Percentiles rank a stretch among this genome's conserved stretches.
phyloP scores from a whole-genome alignment of 2,329 filamentous ascomycete species.

The Pyricularia pennisetigena region DNA sequence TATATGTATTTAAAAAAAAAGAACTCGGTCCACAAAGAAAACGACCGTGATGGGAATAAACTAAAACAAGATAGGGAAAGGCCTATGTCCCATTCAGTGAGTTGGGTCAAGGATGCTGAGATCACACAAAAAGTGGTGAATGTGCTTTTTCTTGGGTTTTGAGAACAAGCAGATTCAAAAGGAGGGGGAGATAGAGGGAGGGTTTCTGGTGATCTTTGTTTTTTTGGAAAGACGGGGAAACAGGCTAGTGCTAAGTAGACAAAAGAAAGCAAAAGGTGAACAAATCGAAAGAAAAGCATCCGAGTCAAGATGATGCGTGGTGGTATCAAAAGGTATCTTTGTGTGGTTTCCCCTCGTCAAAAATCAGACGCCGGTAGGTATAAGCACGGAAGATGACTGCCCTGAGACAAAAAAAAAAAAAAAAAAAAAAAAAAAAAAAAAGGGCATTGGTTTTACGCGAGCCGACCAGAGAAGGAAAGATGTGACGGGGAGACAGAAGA shows the following conservation, averaged over 20 bases:
- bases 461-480: background rate
- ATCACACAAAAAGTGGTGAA: background rate
- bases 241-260: background rate
- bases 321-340: background rate
- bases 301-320: background rate
- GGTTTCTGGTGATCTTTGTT: background rate
- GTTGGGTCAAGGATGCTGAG: background rate
- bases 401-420: background rate
- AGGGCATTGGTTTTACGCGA: background rate
- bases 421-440: background rate
- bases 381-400: background rate
- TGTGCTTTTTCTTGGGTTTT: background rate
- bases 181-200: background rate
- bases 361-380: background rate
- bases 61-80: background rate
- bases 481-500: background rate
- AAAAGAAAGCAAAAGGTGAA: background rate
- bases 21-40: background rate
- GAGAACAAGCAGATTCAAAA: background rate
- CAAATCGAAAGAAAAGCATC: constrained; percentile 2
- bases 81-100: background rate
- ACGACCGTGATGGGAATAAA: background rate
- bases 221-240: background rate
- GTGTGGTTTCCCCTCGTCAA: background rate
- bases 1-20: background rate